Percentiles rank a stretch among this genome's conserved stretches.
Conservation (phyloP, 352 stramenopile genomes). For the Paralagenidium karlingii region DNA sequence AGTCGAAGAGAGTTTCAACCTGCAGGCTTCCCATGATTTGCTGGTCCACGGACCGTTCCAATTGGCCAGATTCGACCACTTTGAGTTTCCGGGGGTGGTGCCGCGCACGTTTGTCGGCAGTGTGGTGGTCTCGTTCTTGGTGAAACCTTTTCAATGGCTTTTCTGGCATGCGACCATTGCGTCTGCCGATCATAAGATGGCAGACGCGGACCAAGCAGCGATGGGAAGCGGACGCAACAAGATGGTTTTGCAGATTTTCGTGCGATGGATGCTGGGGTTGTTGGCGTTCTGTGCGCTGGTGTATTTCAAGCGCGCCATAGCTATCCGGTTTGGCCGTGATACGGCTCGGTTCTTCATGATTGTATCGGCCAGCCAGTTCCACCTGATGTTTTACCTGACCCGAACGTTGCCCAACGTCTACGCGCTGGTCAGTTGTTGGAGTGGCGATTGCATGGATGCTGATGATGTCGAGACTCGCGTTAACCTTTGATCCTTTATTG, state of each 20-base stretch:
- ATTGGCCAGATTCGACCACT: constrained; percentile 89
- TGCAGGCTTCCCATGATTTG: constrained; percentile 97
- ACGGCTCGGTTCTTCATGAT: constrained; percentile 69
- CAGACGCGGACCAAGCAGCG: no score
- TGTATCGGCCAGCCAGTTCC: constrained; percentile 90
- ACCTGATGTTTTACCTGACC: constrained; percentile 96
- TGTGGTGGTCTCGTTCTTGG: constrained; percentile 35
- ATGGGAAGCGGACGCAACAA: constrained; percentile 24
- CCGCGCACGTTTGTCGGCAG: constrained; percentile 94
- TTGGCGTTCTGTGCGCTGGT: constrained; percentile 38
- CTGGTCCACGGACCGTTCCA: constrained; percentile 49
- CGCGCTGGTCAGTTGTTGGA: constrained; percentile 77
- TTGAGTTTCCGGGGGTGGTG: constrained; percentile 96
- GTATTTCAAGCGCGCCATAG: constrained; percentile 49
- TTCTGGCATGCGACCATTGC: constrained; percentile 10
- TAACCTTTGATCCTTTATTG: neutral
- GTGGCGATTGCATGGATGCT: no score
- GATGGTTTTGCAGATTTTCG: constrained; percentile 38
- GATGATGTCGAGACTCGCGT: no score
- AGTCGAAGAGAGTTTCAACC: constrained; percentile 98
- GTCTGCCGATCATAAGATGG: no score
- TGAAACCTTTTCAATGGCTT: constrained; percentile 25
- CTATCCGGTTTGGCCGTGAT: constrained; percentile 36
- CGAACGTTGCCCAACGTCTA: constrained; percentile 97
- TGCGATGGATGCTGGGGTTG: constrained; percentile 46